Conservation (phyloP, 176 grass and related monocot species). For the Poa pratensis region DNA sequence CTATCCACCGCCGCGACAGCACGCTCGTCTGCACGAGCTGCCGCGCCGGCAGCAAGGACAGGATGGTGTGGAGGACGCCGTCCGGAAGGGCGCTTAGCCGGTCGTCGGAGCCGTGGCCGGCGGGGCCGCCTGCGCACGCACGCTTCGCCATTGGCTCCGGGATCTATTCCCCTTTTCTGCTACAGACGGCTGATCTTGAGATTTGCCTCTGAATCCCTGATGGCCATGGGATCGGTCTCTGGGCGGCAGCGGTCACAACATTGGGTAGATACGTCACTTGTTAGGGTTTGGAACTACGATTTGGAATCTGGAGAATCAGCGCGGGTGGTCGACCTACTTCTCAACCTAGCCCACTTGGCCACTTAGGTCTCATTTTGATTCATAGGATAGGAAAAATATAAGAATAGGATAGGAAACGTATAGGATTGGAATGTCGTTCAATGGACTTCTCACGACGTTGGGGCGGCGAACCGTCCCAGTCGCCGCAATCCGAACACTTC, state of each 20-base stretch:
- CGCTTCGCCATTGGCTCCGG: neutral
- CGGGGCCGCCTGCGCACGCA: neutral
- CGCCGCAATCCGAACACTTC: no score
- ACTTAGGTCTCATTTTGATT: no score
- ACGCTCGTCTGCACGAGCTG: constrained; percentile 2
- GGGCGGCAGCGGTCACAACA: neutral
- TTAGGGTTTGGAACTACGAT: neutral
- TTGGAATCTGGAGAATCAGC: no score
- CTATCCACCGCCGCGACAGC: neutral
- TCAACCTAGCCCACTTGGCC: no score
- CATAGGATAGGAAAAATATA: no score
- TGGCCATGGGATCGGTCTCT: neutral
- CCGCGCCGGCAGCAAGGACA: neutral
- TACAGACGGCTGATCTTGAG: neutral
- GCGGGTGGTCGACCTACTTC: no score
- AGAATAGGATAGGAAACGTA: no score
- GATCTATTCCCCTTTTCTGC: neutral
- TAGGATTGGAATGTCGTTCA: no score
- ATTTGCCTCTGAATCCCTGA: neutral
- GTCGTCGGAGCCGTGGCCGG: neutral
- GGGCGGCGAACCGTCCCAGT: no score
- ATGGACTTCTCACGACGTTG: no score
- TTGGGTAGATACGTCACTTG: neutral
- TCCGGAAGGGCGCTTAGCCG: constrained; percentile 9
- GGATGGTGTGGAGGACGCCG: neutral